phyloP scores from a whole-genome alignment of 176 grass and related monocot genomes.

The Pharus latifolius region DNA sequence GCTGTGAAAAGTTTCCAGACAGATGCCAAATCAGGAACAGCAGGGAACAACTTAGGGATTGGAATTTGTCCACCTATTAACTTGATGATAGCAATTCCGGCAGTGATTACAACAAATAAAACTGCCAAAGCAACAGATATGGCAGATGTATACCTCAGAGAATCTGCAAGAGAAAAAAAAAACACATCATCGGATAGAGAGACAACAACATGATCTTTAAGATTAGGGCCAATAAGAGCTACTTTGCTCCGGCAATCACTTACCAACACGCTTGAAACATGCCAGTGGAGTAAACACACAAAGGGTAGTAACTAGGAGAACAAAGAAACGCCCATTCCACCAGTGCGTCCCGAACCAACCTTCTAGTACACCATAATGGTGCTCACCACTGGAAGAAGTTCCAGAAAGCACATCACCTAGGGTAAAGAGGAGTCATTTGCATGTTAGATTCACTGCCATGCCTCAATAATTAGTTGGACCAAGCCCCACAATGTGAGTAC shows the following conservation, averaged over 20 bases:
- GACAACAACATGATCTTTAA: neutral
- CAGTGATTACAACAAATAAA: slow-evolving; percentile 80
- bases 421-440: neutral
- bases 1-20: slow-evolving; percentile 92
- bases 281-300: slow-evolving; percentile 64
- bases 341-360: slow-evolving; percentile 88
- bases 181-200: neutral
- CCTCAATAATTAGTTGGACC: neutral
- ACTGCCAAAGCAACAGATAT: slow-evolving; percentile 86
- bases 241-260: neutral
- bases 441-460: neutral
- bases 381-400: slow-evolving; percentile 54
- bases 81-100: slow-evolving; percentile 88
- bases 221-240: neutral
- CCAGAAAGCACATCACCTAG: slow-evolving; percentile 90
- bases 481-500: neutral
- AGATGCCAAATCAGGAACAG: slow-evolving; percentile 59
- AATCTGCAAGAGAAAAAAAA: slow-evolving; percentile 57
- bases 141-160: slow-evolving; percentile 79
- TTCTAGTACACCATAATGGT: slow-evolving; percentile 85
- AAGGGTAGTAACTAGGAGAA: slow-evolving; percentile 58
- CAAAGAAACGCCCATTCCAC: slow-evolving; percentile 83
- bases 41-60: slow-evolving; percentile 89
- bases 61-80: slow-evolving; percentile 56
- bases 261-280: slow-evolving; percentile 82